Percentiles rank a stretch among this genome's conserved stretches.
Evolutionary conservation across 2,329 filamentous ascomycete species (phyloP).

Genomic region (Chaetothyriales sp.): DNA sequence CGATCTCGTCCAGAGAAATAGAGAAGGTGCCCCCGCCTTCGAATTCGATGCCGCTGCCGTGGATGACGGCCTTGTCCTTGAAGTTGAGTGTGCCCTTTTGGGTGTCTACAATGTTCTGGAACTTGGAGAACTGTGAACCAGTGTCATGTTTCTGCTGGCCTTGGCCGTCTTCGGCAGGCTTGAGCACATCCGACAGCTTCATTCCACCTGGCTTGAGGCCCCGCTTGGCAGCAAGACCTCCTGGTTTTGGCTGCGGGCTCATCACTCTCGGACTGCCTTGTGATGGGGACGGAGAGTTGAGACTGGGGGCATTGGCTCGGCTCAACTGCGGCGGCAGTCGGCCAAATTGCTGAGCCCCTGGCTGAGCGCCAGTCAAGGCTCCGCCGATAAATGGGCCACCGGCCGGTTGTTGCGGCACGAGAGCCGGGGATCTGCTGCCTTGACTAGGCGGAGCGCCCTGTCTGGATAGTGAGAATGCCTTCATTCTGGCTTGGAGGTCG

Average conservation of each 20-base stretch:
- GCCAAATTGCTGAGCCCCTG: constrained; percentile 17
- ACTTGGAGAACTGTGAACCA: constrained; percentile 49
- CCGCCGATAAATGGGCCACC: constrained; percentile 3
- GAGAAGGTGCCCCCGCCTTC: constrained; percentile 76
- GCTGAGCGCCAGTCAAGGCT: constrained; percentile 20
- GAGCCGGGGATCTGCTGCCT: constrained; percentile 13
- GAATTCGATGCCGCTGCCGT: constrained; percentile 82
- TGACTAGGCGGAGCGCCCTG: constrained; percentile 40
- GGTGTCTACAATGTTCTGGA: constrained; percentile 73
- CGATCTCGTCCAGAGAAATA: constrained; percentile 91
- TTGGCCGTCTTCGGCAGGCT: constrained; percentile 30
- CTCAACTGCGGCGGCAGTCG: constrained; percentile 9
- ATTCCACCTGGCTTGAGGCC: constrained; percentile 31
- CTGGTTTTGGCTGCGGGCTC: constrained; percentile 27
- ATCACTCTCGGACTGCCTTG: constrained; percentile 22
- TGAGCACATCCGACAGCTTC: constrained; percentile 36
- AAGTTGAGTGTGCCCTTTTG: constrained; percentile 87
- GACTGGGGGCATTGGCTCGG: constrained; percentile 24
- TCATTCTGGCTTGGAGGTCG: constrained; percentile 57
- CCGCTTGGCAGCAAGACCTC: constrained; percentile 35
- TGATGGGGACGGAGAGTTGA: constrained; percentile 29
- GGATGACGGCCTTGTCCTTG: constrained; percentile 81
- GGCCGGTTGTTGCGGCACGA: constrained; percentile 9
- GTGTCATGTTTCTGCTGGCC: constrained; percentile 14
- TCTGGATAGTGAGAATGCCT: constrained; percentile 53